Conservation (phyloP, 176 grass and related monocot genomes). For the Typha latifolia region DNA sequence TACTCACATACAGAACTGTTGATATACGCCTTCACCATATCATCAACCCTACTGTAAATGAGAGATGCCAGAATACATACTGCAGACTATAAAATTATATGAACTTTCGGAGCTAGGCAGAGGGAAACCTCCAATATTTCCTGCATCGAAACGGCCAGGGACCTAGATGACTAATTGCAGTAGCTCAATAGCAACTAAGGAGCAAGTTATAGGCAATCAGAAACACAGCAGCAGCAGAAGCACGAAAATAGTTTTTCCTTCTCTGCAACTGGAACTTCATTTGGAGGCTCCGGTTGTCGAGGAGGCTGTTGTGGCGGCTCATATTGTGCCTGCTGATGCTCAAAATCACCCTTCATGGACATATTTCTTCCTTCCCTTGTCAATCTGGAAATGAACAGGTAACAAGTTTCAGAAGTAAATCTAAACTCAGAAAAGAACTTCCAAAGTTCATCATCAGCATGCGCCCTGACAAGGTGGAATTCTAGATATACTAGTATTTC, state of each 20-base stretch:
- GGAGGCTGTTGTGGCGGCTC: background rate
- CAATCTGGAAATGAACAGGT: slow-evolving; percentile 16
- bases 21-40: too few species aligned
- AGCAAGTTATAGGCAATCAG: background rate
- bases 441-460: background rate
- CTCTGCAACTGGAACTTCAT: background rate
- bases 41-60: too few species aligned
- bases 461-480: background rate
- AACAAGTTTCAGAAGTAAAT: background rate
- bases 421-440: background rate
- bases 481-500: background rate
- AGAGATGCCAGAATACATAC: too few species aligned
- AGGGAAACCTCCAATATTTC: too few species aligned
- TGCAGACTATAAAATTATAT: too few species aligned
- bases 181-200: too few species aligned
- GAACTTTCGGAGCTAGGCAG: too few species aligned
- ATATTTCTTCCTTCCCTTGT: background rate
- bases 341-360: background rate
- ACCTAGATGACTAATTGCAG: too few species aligned
- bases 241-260: background rate
- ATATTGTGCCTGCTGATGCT: background rate
- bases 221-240: slow-evolving; percentile 14
- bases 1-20: too few species aligned
- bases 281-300: background rate
- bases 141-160: too few species aligned